Percentiles rank a stretch among this genome's conserved stretches.
These are phyloP conservation scores for Candida michaelii DNA, from an alignment of 805 yeast genomes.

Conservation along the genomic window DNA sequence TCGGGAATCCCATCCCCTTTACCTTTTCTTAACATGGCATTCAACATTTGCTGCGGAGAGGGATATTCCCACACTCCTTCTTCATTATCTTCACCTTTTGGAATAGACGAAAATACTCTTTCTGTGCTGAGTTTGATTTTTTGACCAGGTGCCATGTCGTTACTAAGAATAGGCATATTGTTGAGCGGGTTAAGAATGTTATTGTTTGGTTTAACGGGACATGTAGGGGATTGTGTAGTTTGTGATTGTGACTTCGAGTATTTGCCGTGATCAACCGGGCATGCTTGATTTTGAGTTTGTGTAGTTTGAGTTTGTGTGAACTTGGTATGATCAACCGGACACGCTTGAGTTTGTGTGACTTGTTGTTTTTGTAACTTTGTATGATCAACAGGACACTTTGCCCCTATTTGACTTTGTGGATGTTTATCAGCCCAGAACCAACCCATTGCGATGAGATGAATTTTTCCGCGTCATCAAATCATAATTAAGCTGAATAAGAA, in stretches of 20 bases:
- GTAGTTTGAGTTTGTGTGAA: too few relatives aligned
- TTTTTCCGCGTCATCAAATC: slow-evolving; percentile 8
- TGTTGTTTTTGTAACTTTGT: too few relatives aligned
- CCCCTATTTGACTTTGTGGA: not conserved
- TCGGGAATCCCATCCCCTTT: slow-evolving; percentile 86
- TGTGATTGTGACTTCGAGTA: not conserved
- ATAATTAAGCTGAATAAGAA: too few relatives aligned
- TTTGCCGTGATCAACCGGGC: too few relatives aligned
- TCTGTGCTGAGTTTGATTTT: slow-evolving; percentile 74
- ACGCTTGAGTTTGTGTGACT: not conserved
- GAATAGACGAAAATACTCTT: slow-evolving; percentile 81
- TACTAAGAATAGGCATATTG: slow-evolving; percentile 82
- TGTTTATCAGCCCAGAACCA: slow-evolving; percentile 78
- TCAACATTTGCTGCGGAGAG: slow-evolving; percentile 98
- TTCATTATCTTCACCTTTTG: slow-evolving; percentile 64
- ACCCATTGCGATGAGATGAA: slow-evolving; percentile 54
- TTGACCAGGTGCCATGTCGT: slow-evolving; percentile 77
- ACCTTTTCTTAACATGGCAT: slow-evolving; percentile 95
- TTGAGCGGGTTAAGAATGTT: slow-evolving; percentile 72
- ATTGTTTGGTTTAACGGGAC: slow-evolving; percentile 27
- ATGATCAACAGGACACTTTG: slow-evolving; percentile 8
- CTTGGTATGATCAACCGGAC: slow-evolving; percentile 7
- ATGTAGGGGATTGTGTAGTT: slow-evolving; percentile 11
- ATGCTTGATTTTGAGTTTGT: too few relatives aligned
- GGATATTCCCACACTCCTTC: slow-evolving; percentile 98